Base-by-base conservation (phyloP, 306 rosid genomes). In the Cucurbita argyrosperma region DNA sequence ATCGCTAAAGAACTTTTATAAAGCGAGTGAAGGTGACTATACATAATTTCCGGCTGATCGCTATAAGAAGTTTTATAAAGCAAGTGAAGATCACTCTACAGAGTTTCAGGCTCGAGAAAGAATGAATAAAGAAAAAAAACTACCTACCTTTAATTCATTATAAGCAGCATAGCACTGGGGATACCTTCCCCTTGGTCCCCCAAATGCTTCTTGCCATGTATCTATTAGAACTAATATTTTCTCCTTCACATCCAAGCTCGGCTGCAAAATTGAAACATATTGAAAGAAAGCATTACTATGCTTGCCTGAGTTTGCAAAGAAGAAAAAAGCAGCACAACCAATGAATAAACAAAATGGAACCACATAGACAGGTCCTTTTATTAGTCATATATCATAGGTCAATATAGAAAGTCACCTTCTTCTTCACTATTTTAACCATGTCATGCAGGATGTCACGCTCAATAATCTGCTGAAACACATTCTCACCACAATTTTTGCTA, bases 201-300 rank as follows among this genome's bases (percentile, higher is more conserved):
- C 98, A 77, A 91, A 88, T 72, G 99, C 99, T 80, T 88, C 97
- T 94, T 94, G 99, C 99, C 99, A 94, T 21, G 96, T 78, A 80
- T 91, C 92, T 73, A 94, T 89, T 58, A 94, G 83, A 80, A 75
- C 81, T 74, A 94, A 83, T 77, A 94, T 94, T 86, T 94, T 94
- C 81, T 94, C 97, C 83, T 90, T 91, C 79, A 94, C 97, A 82
- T 72, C 83, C 79, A 94, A 85, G 83, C 87, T 96, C 4, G 97
- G 99, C 99, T 94, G 97, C 71, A 76, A 30, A 87, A 76, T 83
- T 83, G 46, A 76, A 70, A 77, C 76, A 30, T 85, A 74, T 81
- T 84, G 57, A 79, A 74, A 77, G 74, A 74, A 72, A 76, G 79
- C 6, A 77, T 69, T 74, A 71, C 55, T 78, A 63, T 60, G 47